A percentile compares a stretch with the other conserved stretches of the same genome.
Evolutionary conservation across 805 yeast species (phyloP).

Genomic region (Pichia heedii): DNA sequence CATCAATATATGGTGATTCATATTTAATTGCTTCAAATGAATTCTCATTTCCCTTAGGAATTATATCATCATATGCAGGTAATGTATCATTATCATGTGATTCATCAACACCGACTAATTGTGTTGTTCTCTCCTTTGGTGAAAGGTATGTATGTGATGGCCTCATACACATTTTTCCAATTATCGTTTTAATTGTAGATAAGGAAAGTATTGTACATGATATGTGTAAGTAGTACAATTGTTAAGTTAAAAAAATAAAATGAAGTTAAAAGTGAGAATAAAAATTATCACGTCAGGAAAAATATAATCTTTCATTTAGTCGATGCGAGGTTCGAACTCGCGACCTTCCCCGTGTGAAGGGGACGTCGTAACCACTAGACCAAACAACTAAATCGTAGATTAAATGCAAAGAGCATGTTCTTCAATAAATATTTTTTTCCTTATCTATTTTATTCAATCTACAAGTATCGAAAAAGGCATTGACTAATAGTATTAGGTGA

Average conservation of each 20-base stretch:
- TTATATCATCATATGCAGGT: slow-evolving; percentile 1
- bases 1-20: not conserved
- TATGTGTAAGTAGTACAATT: too few relatives aligned
- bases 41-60: not conserved
- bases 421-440: too few relatives aligned
- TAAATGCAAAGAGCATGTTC: too few relatives aligned
- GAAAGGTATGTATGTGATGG: slow-evolving; percentile 1
- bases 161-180: slow-evolving; percentile 5
- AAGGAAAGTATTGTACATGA: too few relatives aligned
- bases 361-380: slow-evolving; percentile 35
- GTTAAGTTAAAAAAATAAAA: too few relatives aligned
- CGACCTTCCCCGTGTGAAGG: slow-evolving; percentile 35
- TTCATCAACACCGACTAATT: slow-evolving; percentile 1
- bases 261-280: too few relatives aligned
- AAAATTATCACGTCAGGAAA: too few relatives aligned
- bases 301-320: slow-evolving; percentile 18
- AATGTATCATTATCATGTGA: slow-evolving; percentile 5
- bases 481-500: too few relatives aligned
- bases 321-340: slow-evolving; percentile 35
- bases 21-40: too few relatives aligned
- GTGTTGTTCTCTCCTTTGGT: not conserved
- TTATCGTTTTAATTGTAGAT: too few relatives aligned
- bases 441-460: too few relatives aligned
- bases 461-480: too few relatives aligned
- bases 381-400: slow-evolving; percentile 32